phyloP scores from a whole-genome alignment of 1,284 basidiomycete species.

The Tilletia walkeri region DNA sequence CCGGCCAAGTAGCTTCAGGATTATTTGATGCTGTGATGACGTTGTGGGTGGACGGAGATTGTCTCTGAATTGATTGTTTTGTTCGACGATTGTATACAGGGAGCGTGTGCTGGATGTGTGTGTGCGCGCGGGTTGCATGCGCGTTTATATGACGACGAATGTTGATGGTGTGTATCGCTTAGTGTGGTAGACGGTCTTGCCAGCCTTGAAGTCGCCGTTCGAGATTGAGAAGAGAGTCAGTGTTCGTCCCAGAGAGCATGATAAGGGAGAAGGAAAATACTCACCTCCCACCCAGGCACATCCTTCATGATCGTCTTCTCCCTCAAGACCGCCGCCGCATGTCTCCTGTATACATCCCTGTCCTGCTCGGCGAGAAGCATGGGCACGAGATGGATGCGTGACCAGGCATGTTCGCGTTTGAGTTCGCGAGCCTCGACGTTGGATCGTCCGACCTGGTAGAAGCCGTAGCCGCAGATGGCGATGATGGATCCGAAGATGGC shows the following conservation, averaged over 20 bases:
- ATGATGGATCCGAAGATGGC: constrained; percentile 81
- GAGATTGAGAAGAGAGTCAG: background rate
- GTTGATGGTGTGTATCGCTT: constrained; percentile 69
- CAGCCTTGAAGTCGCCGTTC: constrained; percentile 60
- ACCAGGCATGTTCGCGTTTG: constrained; percentile 89
- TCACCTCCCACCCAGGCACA: constrained; percentile 73
- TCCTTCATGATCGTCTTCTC: constrained; percentile 96
- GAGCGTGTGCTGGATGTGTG: background rate
- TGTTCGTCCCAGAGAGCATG: background rate
- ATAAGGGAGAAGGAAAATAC: constrained; percentile 16
- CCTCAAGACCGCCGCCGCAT: constrained; percentile 73
- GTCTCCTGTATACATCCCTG: constrained; percentile 80
- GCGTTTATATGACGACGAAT: constrained; percentile 58
- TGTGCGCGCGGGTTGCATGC: background rate
- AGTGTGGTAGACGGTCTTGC: constrained; percentile 82
- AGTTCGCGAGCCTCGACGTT: constrained; percentile 93
- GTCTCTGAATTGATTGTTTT: too few relatives aligned
- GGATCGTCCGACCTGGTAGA: constrained; percentile 84
- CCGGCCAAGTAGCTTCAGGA: too few relatives aligned
- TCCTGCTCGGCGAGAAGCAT: constrained; percentile 83
- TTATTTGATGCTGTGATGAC: too few relatives aligned
- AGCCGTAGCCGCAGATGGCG: constrained; percentile 83
- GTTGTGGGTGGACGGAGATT: too few relatives aligned
- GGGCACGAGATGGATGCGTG: constrained; percentile 90
- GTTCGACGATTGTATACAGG: background rate